Base-by-base conservation (phyloP, 352 stramenopile species). In the Phytopythium delawarense region DNA sequence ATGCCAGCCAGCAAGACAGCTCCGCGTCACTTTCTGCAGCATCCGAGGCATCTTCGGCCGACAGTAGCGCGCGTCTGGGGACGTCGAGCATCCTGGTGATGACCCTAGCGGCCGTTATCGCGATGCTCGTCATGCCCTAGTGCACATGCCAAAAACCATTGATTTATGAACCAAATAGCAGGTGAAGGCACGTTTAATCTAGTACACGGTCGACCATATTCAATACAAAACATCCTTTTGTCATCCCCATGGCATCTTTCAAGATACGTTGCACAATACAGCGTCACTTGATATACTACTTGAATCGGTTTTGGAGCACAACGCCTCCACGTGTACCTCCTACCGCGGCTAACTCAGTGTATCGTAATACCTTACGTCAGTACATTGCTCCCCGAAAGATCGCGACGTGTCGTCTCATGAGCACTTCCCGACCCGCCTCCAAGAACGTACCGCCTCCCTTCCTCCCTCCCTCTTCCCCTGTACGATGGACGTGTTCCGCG, bases 401-500 rank as follows among this genome's bases (percentile, higher is more conserved):
- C 46, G 46, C 46, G 21, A 28, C 23, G 18, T 25, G 46, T 52
- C 13, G 11, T 6, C 21, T 25, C 23, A 4, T 12, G 8, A 5
- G 13, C 23, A 28, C 12, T 34, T 52, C 23, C 23, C 4, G 1
- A 15, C 11, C 16, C 46, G 9, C 11, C 11, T 20, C 45, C 45
- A n/a, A 20, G 5, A 11, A 20, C 16, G 40, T 16, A 15, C 12
- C n/a, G 1, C 4, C n/a, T 2, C 0, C 9, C 21, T 25, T 5
- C 25, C 1, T 21, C 15, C 34, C 3, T 40, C 21, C 42, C 28
- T 7, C 39, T 12, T 20, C 59, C 57, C 23, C 59, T 18, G 11
- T 54, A 34, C 59, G 51, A 91, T 91, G 81, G 80, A 84, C 57
- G 65, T 59, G 18, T 91, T 88, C 72, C 78, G 76, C 52, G 63